phyloP scores from a whole-genome alignment of 108 stramenopile genomes.

The Fragilariopsis cylindrus region DNA sequence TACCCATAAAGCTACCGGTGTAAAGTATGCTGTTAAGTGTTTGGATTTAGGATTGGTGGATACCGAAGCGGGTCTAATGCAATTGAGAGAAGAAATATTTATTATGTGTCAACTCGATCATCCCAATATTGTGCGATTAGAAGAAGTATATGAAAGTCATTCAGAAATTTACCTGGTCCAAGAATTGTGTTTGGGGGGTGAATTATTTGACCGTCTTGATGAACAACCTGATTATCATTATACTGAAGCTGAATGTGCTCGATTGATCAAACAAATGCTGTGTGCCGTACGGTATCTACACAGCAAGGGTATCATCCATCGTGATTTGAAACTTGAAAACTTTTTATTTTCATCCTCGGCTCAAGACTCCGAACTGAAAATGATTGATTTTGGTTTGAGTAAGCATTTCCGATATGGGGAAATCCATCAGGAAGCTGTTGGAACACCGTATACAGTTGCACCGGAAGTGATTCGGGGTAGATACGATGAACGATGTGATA shows the following conservation, averaged over 20 bases:
- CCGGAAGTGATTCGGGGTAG: slow-evolving; percentile 85
- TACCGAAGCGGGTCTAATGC: slow-evolving; percentile 66
- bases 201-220: slow-evolving; percentile 93
- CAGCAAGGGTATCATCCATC: slow-evolving; percentile 88
- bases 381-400: slow-evolving; percentile 97
- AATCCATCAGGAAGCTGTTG: slow-evolving; percentile 84
- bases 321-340: slow-evolving; percentile 87
- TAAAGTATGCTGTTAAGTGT: slow-evolving; percentile 84
- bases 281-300: slow-evolving; percentile 91
- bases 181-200: slow-evolving; percentile 95
- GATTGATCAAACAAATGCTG: slow-evolving; percentile 89
- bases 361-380: slow-evolving; percentile 81
- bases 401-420: slow-evolving; percentile 91
- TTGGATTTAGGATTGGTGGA: slow-evolving; percentile 80
- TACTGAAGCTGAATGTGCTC: slow-evolving; percentile 89
- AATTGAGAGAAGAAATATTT: slow-evolving; percentile 83
- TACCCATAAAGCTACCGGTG: slow-evolving; percentile 66
- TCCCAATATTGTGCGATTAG: slow-evolving; percentile 84
- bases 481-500: slow-evolving; percentile 88
- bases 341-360: slow-evolving; percentile 79
- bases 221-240: slow-evolving; percentile 91
- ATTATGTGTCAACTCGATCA: slow-evolving; percentile 93
- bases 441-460: slow-evolving; percentile 88
- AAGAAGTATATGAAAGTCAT: slow-evolving; percentile 83
- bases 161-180: slow-evolving; percentile 89